phyloP scores from a whole-genome alignment of 192 early-diverging fungal genomes.

The Linnemannia schmuckeri region DNA sequence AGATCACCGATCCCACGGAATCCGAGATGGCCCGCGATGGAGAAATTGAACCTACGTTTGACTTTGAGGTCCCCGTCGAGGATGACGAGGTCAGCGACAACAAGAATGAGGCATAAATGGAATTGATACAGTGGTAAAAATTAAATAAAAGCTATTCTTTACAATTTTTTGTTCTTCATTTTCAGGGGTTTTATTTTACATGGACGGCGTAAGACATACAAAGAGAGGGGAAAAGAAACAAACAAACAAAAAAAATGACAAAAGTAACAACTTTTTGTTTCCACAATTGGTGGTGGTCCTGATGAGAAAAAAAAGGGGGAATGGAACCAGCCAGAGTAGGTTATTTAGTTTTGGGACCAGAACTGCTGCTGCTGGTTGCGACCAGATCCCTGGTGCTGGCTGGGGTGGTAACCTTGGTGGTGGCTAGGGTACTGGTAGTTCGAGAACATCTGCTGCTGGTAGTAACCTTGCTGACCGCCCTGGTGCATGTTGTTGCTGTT shows the following conservation, averaged over 20 bases:
- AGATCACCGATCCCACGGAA: conserved; percentile 22
- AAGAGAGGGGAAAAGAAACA: conserved; percentile 1
- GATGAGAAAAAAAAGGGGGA: neutral
- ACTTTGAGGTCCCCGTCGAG: conserved; percentile 12
- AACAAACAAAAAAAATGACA: neutral
- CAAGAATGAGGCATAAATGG: neutral
- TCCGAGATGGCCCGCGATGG: conserved; percentile 1
- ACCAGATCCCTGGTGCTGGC: conserved; percentile 54
- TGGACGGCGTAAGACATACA: conserved; percentile 4
- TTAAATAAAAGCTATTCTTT: neutral
- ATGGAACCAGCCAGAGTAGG: neutral
- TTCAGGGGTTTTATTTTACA: neutral
- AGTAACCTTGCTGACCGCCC: conserved; percentile 36
- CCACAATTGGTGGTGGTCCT: neutral
- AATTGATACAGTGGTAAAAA: neutral
- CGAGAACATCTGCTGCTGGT: conserved; percentile 64
- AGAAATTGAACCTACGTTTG: conserved; percentile 6
- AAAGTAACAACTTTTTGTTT: neutral
- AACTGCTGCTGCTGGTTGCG: conserved; percentile 56
- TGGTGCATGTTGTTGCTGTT: conserved; percentile 9
- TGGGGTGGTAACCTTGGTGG: conserved; percentile 55
- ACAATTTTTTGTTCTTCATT: neutral
- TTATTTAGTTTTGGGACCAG: conserved; percentile 62
- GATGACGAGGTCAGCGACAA: neutral
- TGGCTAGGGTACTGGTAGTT: conserved; percentile 65